A percentile compares a stretch with the other conserved stretches of the same genome.
phyloP scores from a whole-genome alignment of 2,329 filamentous ascomycete species.

The Alternaria infectoria region DNA sequence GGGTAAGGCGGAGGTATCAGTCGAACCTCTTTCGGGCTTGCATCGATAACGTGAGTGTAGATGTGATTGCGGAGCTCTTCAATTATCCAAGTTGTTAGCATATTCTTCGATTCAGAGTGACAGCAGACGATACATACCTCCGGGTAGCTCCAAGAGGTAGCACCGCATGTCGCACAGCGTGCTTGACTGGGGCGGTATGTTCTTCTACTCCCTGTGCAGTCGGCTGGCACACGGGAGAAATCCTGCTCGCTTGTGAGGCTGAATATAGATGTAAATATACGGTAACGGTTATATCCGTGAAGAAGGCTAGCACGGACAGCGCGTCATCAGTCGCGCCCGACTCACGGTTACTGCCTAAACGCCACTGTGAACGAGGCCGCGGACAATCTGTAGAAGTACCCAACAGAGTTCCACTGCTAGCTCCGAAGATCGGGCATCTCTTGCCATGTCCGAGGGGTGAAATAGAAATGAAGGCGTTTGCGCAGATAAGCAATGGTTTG shows the following conservation, averaged over 20 bases:
- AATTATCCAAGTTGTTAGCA: not conserved
- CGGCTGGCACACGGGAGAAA: too few species aligned
- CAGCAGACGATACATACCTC: too few species aligned
- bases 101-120: too few species aligned
- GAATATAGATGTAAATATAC: too few species aligned
- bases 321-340: not conserved
- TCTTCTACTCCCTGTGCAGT: too few species aligned
- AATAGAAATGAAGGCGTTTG: not conserved
- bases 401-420: rapidly evolving
- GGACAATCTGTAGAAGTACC: not conserved
- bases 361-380: rapidly evolving
- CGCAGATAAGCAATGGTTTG: not conserved
- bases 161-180: too few species aligned
- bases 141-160: too few species aligned
- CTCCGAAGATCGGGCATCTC: not conserved
- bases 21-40: not conserved
- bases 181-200: too few species aligned
- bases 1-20: not conserved
- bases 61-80: not conserved
- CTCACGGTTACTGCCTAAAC: not conserved
- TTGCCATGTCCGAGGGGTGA: rapidly evolving
- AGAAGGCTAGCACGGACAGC: not conserved
- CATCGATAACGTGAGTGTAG: not conserved
- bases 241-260: not conserved
- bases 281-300: too few species aligned